A percentile compares a stretch with the other conserved stretches of the same genome.
Evolutionary conservation across 2,329 filamentous ascomycete species (phyloP).

Genomic region (Epichloe glyceriae): DNA sequence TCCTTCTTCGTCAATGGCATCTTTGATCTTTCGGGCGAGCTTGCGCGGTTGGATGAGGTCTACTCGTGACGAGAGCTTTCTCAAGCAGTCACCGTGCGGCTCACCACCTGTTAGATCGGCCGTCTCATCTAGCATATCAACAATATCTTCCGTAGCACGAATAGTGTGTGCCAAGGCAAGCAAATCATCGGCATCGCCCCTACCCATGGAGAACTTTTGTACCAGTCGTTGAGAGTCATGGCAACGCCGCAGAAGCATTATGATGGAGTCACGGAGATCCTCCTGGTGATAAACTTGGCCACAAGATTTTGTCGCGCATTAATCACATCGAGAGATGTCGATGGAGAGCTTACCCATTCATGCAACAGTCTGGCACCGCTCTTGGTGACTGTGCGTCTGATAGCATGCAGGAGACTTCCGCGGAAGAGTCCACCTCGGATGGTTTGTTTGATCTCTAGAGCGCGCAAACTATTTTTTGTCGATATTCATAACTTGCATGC

Average conservation of each 20-base stretch:
- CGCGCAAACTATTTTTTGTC: conserved; percentile 81
- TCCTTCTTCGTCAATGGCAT: conserved; percentile 85
- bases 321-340: conserved; percentile 72
- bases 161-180: conserved; percentile 75
- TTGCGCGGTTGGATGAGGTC: conserved; percentile 52
- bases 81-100: conserved; percentile 22
- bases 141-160: conserved; percentile 55
- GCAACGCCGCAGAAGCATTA: conserved; percentile 55
- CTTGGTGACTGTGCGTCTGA: conserved; percentile 81
- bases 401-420: conserved; percentile 81
- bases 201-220: conserved; percentile 85
- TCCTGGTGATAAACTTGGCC: conserved; percentile 55
- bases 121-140: conserved; percentile 28
- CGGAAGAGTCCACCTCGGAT: conserved; percentile 65
- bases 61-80: conserved; percentile 41
- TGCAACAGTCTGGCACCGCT: conserved; percentile 76
- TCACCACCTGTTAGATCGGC: conserved; percentile 5
- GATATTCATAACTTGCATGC: conserved; percentile 71
- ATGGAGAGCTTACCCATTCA: conserved; percentile 79
- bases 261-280: conserved; percentile 56
- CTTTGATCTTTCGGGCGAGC: conserved; percentile 58
- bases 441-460: conserved; percentile 79
- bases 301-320: conserved; percentile 72
- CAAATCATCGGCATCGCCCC: conserved; percentile 86
- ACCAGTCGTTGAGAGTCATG: conserved; percentile 82